Base-by-base conservation (phyloP, 768 basidiomycete genomes). In the Pluteus cervinus region DNA sequence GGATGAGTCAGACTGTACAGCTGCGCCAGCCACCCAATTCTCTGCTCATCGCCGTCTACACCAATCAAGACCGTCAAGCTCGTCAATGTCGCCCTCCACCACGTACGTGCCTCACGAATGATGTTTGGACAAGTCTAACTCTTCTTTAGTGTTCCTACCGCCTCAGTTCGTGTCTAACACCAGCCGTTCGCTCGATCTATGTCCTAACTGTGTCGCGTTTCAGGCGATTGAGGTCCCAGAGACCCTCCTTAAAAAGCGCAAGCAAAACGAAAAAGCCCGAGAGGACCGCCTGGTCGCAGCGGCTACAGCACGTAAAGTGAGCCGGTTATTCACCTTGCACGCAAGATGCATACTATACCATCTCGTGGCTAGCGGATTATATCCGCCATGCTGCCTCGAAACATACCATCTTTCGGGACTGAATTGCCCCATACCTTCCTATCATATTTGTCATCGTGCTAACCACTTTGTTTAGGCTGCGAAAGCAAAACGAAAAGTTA, bases 231-330 rank as follows among this genome's bases (percentile, higher is more conserved):
- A 93, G 79, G 93, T 94, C 69, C 93, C 93, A 63, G 93, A 96
- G 83, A 97, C 93, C 59, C 82, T 97, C 73, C 89, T 97, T 73
- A 97, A 96, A 80, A 97, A 94, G 75, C 83, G 93, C 71, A 92
- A 93, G 73, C 86, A 91, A 71, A 93, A 82, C 57, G 90, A 94
- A 75, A 93, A 93, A 75, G 86, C 84, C 47, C 76, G 90, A 56
- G 91, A 93, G 72, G 91, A 94, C 58, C 89, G 87, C 54, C 73
- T 94, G 49, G 79, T 72, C 49, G 86, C 86, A 43, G 88, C 86
- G 16, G 60, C 69, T 28, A 83, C 82, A 50, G 90, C 91, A 48
- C 84, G 86, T 59, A 93, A 93, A 83, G 92, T 93, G 60, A 61
- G 31, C 34, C 21, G 30, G 10, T 31, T 23, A 49, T 43, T 43